Evolutionary conservation across 164 flowering plant species (phyloP).

Genomic region (Tinospora cordifolia): DNA sequence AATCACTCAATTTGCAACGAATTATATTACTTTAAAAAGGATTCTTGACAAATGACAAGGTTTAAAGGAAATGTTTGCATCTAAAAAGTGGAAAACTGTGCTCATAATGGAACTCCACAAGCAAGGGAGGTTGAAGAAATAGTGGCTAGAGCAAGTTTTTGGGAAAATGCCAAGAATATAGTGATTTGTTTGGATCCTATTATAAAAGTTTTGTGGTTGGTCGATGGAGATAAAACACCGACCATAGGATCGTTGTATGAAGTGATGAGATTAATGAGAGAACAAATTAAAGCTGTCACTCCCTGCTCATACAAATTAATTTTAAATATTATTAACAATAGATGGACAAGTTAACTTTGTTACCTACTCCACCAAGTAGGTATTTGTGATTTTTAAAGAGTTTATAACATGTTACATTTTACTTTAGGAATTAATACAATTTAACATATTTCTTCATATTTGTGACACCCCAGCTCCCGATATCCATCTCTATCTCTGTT

Average conservation of each 20-base stretch:
- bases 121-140: neutral
- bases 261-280: too few relatives aligned
- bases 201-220: neutral
- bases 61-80: neutral
- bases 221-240: neutral
- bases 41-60: neutral
- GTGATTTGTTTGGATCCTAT: neutral
- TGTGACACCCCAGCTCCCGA: too few relatives aligned
- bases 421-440: neutral
- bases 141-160: neutral
- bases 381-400: too few relatives aligned
- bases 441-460: neutral
- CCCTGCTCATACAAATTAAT: too few relatives aligned
- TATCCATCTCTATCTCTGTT: too few relatives aligned
- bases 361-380: too few relatives aligned
- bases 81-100: neutral
- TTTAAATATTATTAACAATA: too few relatives aligned
- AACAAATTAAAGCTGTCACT: too few relatives aligned
- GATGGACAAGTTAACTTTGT: too few relatives aligned
- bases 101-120: too few relatives aligned
- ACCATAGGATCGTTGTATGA: too few relatives aligned
- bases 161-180: neutral
- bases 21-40: neutral
- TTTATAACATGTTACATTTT: neutral
- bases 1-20: neutral